Evolutionary conservation across 768 basidiomycete species (phyloP), one percentile per base, ranked within the genome.

Genomic region (Erythrobasidium yunnanense): DNA sequence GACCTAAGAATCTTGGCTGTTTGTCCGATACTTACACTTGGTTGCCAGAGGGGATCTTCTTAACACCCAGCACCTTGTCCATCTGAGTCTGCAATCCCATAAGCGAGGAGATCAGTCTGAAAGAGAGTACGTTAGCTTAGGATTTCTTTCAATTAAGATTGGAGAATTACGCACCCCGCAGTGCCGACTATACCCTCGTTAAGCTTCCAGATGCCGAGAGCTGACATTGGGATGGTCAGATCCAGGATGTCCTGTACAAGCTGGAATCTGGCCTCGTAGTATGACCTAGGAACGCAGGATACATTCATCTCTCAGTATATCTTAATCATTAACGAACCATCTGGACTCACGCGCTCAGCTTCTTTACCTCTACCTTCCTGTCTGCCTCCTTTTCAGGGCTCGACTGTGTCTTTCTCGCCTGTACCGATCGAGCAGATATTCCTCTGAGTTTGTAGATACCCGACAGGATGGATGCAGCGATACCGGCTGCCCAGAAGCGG

Each of bases 161-260:
- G 6, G 17, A 7, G 11, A n/a, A n/a, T 25, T 4, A 77, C 82
- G 72, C 68, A 93, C 89, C 93, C 95, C 69, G 88, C 81, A 66
- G 88, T 79, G 60, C 95, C 93, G 29, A 93, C 77, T 20, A 83
- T 73, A 25, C 93, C 92, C 67, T 97, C 95, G 73, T 86, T 89
- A 70, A 92, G 71, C 70, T 82, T 81, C 69, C 85, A 80, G 56
- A 87, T 78, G 17, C 86, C 88, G 42, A 91, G 81, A 66, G 82
- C 86, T 20, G 85, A 85, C 5, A 90, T 87, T 4, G 95, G 95
- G 71, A 92, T 84, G 84, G 86, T 92, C 66, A 90, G 76, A 74
- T 99, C 95, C 66, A 91, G 79, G 20, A 83, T 73, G 75, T 99
- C 95, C 66, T 88, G 84, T 60, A 86, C 77, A 71, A 97, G 82